Evolutionary conservation across 2,329 filamentous ascomycete species (phyloP).

Genomic region (Aspergillus novoparasiticus): DNA sequence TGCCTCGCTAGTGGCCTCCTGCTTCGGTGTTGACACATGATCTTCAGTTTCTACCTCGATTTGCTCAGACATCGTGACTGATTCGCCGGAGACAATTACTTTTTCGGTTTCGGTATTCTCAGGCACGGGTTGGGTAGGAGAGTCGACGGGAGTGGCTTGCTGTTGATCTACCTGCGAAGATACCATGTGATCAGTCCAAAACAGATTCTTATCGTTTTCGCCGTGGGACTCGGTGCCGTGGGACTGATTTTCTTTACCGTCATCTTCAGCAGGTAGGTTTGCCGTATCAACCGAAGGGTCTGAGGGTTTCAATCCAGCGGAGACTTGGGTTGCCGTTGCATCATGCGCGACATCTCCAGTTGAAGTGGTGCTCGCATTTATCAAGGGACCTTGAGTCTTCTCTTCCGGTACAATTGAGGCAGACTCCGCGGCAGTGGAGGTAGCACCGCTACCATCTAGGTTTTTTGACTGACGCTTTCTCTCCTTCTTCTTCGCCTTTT

Average conservation of each 20-base stretch:
- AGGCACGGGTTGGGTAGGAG: slow-evolving; percentile 35
- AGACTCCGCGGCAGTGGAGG: slow-evolving; percentile 7
- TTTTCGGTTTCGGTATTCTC: slow-evolving; percentile 23
- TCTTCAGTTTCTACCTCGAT: slow-evolving; percentile 6
- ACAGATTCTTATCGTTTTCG: slow-evolving; percentile 39
- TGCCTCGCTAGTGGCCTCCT: slow-evolving; percentile 8
- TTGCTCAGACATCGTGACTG: slow-evolving; percentile 5
- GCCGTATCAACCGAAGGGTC: slow-evolving; percentile 30
- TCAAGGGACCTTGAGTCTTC: slow-evolving; percentile 10
- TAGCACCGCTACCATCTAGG: slow-evolving; percentile 24
- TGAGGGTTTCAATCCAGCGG: slow-evolving; percentile 20
- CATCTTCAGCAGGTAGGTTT: slow-evolving; percentile 41
- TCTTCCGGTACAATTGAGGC: slow-evolving; percentile 12
- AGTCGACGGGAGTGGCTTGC: slow-evolving; percentile 36
- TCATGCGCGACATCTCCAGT: slow-evolving; percentile 16
- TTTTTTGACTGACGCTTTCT: slow-evolving; percentile 40
- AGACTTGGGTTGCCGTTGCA: slow-evolving; percentile 18
- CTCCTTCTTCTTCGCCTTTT: slow-evolving; percentile 55
- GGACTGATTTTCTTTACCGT: slow-evolving; percentile 50
- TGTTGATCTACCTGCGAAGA: slow-evolving; percentile 48
- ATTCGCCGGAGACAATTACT: slow-evolving; percentile 24
- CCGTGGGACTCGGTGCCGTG: slow-evolving; percentile 41
- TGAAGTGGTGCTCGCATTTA: slow-evolving; percentile 5
- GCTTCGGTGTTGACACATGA: slow-evolving; percentile 7
- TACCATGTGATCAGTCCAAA: slow-evolving; percentile 49